Evolutionary conservation across 2,329 filamentous ascomycete genomes (phyloP).

Genomic region (Penicillium concentricum): DNA sequence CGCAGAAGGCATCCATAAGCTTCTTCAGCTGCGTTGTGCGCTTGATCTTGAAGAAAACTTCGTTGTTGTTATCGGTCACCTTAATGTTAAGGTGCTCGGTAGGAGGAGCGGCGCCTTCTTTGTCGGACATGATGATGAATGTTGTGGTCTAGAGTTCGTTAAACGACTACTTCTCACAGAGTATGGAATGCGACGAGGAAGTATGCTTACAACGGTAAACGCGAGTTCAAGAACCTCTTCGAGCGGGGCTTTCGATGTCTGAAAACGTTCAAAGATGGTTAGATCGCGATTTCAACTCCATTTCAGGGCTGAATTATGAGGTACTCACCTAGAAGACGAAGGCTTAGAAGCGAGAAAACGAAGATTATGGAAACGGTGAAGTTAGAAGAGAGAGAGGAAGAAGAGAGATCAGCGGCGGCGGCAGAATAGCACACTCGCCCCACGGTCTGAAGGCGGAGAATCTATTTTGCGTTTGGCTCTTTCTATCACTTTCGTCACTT

Average conservation of each 20-base stretch:
- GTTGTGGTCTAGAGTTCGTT: neutral
- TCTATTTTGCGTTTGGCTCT: conserved; percentile 37
- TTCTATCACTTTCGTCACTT: conserved; percentile 10
- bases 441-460: conserved; percentile 33
- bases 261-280: neutral
- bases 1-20: conserved; percentile 97
- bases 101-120: conserved; percentile 35
- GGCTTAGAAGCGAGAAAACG: neutral
- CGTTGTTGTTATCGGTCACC: conserved; percentile 98
- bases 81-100: conserved; percentile 97
- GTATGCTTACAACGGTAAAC: neutral
- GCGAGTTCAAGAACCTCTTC: neutral
- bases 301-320: neutral
- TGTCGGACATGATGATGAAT: conserved; percentile 18
- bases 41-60: conserved; percentile 99
- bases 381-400: conserved; percentile 18
- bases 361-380: conserved; percentile 7
- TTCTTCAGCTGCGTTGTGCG: conserved; percentile 93
- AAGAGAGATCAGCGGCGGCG: conserved; percentile 32
- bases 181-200: neutral
- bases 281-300: neutral
- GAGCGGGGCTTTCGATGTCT: conserved; percentile 1
- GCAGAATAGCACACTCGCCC: conserved; percentile 26
- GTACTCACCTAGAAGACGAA: conserved; percentile 5
- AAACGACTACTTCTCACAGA: neutral